These are phyloP conservation scores for Monosporascus sp. DNA, from an alignment of 2,329 filamentous ascomycete species.

Conservation along the genomic window DNA sequence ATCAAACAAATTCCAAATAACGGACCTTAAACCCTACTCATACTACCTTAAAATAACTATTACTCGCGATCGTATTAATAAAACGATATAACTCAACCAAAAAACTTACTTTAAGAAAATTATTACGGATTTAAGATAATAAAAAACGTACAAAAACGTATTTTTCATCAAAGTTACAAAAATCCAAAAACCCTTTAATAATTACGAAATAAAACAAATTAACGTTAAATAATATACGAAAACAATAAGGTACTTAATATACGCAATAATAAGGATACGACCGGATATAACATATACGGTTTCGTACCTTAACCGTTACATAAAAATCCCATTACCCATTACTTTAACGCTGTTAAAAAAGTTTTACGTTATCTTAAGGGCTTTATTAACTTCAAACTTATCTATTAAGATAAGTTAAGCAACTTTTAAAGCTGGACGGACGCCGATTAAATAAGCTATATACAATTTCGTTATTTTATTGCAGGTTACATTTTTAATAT, in stretches of 20 bases:
- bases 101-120: constrained; percentile 2
- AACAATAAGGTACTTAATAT: constrained; percentile 7
- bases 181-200: too few relatives aligned
- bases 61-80: constrained; percentile 1
- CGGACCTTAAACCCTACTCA: constrained; percentile 2
- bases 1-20: constrained; percentile 5
- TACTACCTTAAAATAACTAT: constrained; percentile 7
- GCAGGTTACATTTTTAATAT: too few relatives aligned
- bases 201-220: too few relatives aligned
- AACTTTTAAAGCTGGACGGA: too few relatives aligned
- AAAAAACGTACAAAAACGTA: constrained; percentile 1
- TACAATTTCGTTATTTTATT: too few relatives aligned
- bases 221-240: background rate
- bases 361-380: too few relatives aligned
- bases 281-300: constrained; percentile 3
- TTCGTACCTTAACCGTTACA: constrained; percentile 5
- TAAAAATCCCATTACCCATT: constrained; percentile 3
- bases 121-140: constrained; percentile 6
- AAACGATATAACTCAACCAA: constrained; percentile 5
- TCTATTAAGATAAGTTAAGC: too few relatives aligned
- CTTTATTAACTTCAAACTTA: too few relatives aligned
- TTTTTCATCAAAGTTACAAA: too few relatives aligned
- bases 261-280: constrained; percentile 4
- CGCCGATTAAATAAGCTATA: too few relatives aligned
- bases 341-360: background rate